Evolutionary conservation across 129 eudicot genomes (phyloP), one percentile per base, ranked within the genome.

Genomic region (Calendula officinalis): DNA sequence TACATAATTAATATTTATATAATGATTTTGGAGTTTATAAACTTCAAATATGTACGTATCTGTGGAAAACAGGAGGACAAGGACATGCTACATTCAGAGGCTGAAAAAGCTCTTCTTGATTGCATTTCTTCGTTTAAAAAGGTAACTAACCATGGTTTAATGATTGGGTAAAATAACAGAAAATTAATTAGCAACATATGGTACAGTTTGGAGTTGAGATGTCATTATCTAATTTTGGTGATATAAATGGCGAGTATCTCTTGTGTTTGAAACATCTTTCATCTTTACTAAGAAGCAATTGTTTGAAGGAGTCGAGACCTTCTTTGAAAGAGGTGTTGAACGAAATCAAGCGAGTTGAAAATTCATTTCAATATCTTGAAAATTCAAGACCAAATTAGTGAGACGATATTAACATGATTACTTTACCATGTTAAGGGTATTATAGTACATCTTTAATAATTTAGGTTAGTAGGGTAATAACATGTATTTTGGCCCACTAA

Each of bases 111-210:
- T 50, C 82, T 86, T 72, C 80, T 62, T 67, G 82, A 77, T 46
- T 90, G 95, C 78, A 75, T 90, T 49, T 79, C 88, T 54, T 83
- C 95, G 12, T 86, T 63, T 75, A 83, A 70, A 77, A 78, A 83
- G 95, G 97, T 90, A 86, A 43, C 15, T 90, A 86, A 43, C 15
- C 32, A 8, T 17, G 22, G 10, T 32, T 52, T 7, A 16, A 14
- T 14, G 10, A 39, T 12, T 43, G 41, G 0, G 10, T 45, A 2
- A 35, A 51, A 35, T 42, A 46, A 37, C 14, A 14, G 62, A 39
- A 5, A 2, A 27, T 46, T 64, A 30, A 34, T 58, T 34, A 30
- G 36, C 45, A 66, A 9, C 44, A 52, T 5, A 9, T 46, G 9
- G 35, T 80, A 62, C 85, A 89, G 96, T 89, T 71, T 71, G 86